Percentiles rank a stretch among this genome's conserved stretches.
These are phyloP conservation scores for Salix caprea DNA, from an alignment of 345 rosid species.

Conservation along the genomic window DNA sequence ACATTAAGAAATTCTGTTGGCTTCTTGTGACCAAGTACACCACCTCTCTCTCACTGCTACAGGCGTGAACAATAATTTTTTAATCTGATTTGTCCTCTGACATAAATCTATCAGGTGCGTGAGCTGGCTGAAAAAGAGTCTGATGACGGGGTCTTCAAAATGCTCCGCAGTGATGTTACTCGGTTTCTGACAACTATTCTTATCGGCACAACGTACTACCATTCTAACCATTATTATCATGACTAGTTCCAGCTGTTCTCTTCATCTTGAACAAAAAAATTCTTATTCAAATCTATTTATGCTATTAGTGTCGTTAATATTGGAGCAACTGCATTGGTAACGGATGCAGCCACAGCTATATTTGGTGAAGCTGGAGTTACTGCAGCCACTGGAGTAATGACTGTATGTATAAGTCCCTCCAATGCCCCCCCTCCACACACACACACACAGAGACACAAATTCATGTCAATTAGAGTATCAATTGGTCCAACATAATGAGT, in stretches of 20 bases:
- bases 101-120: conserved; percentile 57
- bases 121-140: conserved; percentile 96
- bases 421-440: too few relatives aligned
- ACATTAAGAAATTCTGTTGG: not conserved
- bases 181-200: conserved; percentile 97
- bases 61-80: not conserved
- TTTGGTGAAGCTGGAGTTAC: conserved; percentile 99
- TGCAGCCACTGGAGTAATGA: conserved; percentile 99
- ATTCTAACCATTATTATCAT: conserved; percentile 21
- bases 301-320: conserved; percentile 79
- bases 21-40: not conserved
- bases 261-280: conserved; percentile 23
- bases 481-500: not conserved
- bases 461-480: too few relatives aligned
- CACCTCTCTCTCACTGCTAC: not conserved
- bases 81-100: conserved; percentile 20
- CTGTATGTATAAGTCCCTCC: conserved; percentile 48
- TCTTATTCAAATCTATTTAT: conserved; percentile 36
- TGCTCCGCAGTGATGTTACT: conserved; percentile 96
- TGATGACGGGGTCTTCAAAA: conserved; percentile 88
- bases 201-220: conserved; percentile 89
- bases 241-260: conserved; percentile 13
- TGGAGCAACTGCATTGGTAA: conserved; percentile 98
- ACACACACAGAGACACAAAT: not conserved
- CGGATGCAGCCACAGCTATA: conserved; percentile 95